A percentile compares a stretch with the other conserved stretches of the same genome.
phyloP scores from a whole-genome alignment of 2,329 filamentous ascomycete genomes.

The Epichloe scottii region DNA sequence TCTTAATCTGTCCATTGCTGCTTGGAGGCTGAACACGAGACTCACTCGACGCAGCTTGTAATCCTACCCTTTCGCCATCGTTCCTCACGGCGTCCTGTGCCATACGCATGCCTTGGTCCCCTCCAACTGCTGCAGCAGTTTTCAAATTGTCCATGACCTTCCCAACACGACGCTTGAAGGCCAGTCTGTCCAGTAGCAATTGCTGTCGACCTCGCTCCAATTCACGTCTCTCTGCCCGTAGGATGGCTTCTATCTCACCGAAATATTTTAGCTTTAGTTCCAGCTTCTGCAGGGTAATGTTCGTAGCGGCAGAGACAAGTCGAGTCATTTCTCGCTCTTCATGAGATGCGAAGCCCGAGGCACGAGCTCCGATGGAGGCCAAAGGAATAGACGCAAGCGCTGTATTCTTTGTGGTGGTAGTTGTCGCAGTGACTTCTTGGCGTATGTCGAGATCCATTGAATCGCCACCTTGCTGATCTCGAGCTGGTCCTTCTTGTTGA shows the following conservation, averaged over 20 bases:
- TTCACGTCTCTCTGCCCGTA: constrained; percentile 86
- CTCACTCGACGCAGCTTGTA: constrained; percentile 32
- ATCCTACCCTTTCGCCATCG: constrained; percentile 41
- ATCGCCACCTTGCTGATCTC: constrained; percentile 30
- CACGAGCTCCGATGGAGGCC: constrained; percentile 72
- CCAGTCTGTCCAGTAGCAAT: constrained; percentile 80
- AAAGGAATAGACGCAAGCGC: constrained; percentile 67
- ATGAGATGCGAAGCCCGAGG: constrained; percentile 80
- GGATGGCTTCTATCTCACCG: constrained; percentile 83
- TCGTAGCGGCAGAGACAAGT: constrained; percentile 82
- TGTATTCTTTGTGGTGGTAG: constrained; percentile 33
- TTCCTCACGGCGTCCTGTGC: constrained; percentile 29
- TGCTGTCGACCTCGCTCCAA: constrained; percentile 85
- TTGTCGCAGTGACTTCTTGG: constrained; percentile 39
- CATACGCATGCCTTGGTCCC: constrained; percentile 36
- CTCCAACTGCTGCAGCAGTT: constrained; percentile 34
- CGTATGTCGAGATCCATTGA: constrained; percentile 52
- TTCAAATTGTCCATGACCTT: constrained; percentile 69
- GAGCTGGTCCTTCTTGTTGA: not conserved
- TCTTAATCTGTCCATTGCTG: constrained; percentile 43
- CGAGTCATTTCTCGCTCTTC: constrained; percentile 96
- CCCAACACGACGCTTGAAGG: constrained; percentile 77
- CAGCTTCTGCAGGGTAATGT: constrained; percentile 88
- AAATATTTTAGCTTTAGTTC: constrained; percentile 95
- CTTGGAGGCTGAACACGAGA: constrained; percentile 41